Conservation (phyloP, 352 stramenopile species). For the Globisporangium cederbergense region DNA sequence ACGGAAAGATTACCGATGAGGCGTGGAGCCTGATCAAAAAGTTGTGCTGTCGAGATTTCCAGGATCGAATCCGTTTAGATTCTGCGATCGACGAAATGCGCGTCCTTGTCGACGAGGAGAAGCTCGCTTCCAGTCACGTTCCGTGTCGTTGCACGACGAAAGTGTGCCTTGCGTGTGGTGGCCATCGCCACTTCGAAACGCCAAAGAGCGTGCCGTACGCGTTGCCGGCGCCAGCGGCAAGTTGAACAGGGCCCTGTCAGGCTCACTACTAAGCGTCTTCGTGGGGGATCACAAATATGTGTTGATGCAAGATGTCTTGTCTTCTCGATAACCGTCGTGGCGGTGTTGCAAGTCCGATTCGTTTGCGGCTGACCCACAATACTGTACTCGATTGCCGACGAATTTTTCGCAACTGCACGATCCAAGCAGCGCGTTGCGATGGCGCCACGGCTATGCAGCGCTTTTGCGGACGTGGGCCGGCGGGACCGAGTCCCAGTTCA, state of each 20-base stretch:
- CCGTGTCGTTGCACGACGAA: slow-evolving; percentile 1
- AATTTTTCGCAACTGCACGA: not conserved
- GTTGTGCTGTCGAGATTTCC: slow-evolving; percentile 12
- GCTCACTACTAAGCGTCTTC: not conserved
- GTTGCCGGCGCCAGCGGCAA: not conserved
- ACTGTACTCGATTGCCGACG: not conserved
- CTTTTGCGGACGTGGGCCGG: too few species aligned
- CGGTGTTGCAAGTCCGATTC: not conserved
- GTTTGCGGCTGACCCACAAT: not conserved
- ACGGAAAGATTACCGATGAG: slow-evolving; percentile 10
- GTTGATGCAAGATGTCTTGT: not conserved
- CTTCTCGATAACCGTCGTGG: not conserved
- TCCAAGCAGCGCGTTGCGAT: not conserved
- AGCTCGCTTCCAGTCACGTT: not conserved
- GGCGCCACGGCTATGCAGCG: too few species aligned
- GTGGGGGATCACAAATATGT: not conserved
- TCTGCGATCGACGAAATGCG: not conserved
- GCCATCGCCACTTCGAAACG: not conserved
- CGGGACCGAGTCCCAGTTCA: too few species aligned
- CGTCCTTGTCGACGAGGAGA: not conserved
- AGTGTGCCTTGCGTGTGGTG: not conserved
- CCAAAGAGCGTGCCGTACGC: not conserved
- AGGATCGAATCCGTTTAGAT: slow-evolving; percentile 3
- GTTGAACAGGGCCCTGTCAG: not conserved
- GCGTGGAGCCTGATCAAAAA: slow-evolving; percentile 16